Conservation (phyloP, 2,329 filamentous ascomycete genomes). For the Penicillium fuscoglaucum region DNA sequence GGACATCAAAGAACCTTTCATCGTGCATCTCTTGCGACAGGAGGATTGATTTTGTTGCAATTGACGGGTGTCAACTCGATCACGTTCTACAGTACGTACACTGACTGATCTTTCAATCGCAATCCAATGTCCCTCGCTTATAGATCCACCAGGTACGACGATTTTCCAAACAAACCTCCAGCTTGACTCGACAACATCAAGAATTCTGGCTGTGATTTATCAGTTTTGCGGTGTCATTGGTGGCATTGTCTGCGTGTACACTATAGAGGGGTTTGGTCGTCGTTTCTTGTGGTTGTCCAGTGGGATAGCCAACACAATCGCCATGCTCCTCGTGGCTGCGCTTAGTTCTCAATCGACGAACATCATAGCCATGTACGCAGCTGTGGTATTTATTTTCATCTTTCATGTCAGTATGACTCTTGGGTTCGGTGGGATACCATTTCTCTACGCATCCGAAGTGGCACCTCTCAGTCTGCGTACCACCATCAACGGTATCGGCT, state of each 20-base stretch:
- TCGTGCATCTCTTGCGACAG: constrained; percentile 13
- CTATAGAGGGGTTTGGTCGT: constrained; percentile 19
- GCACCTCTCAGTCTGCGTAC: constrained; percentile 34
- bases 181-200: constrained; percentile 11
- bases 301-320: constrained; percentile 13
- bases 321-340: constrained; percentile 15
- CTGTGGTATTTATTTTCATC: constrained; percentile 58
- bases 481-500: constrained; percentile 58
- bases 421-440: constrained; percentile 60
- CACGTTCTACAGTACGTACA: constrained; percentile 19
- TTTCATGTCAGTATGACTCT: constrained; percentile 63
- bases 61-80: constrained; percentile 19
- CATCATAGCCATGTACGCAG: constrained; percentile 24
- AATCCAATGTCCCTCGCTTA: neutral
- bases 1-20: constrained; percentile 20
- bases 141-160: constrained; percentile 12
- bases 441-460: constrained; percentile 47
- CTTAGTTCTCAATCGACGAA: constrained; percentile 16
- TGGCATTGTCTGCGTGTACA: constrained; percentile 18
- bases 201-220: constrained; percentile 17
- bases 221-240: constrained; percentile 15
- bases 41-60: constrained; percentile 16
- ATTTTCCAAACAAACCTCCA: constrained; percentile 20
- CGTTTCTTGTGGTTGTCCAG: constrained; percentile 14
- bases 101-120: no score